A percentile compares a stretch with the other conserved stretches of the same genome.
Conservation (phyloP, 495 filamentous ascomycete species). For the Hypoxylon intermedium region DNA sequence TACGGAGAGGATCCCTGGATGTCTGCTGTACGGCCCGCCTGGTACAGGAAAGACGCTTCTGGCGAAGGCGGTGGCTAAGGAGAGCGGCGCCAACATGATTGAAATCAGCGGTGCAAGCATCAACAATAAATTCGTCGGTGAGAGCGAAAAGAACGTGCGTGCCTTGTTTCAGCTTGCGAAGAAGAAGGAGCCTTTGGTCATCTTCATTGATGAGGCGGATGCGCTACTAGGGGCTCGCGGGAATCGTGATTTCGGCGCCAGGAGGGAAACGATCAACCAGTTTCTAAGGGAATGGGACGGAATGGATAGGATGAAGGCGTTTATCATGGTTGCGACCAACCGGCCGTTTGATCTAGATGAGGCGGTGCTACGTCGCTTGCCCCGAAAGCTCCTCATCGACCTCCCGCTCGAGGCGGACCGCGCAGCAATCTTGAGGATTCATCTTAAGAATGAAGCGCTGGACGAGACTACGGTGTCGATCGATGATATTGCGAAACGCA, state of each 20-base stretch:
- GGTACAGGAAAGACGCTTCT: slow-evolving; percentile 96
- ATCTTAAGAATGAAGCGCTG: slow-evolving; percentile 78
- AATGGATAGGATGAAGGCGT: slow-evolving; percentile 82
- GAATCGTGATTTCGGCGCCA: slow-evolving; percentile 54
- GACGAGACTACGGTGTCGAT: slow-evolving; percentile 72
- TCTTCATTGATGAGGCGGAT: slow-evolving; percentile 98
- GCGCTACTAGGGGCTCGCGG: slow-evolving; percentile 82
- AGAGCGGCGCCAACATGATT: slow-evolving; percentile 83
- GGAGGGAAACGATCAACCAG: slow-evolving; percentile 92
- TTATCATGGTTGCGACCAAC: slow-evolving; percentile 99
- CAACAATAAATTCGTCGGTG: slow-evolving; percentile 95
- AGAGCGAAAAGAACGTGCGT: slow-evolving; percentile 95
- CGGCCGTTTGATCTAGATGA: slow-evolving; percentile 95
- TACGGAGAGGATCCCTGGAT: slow-evolving; percentile 86
- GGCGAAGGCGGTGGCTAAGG: slow-evolving; percentile 94
- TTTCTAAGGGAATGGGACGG: slow-evolving; percentile 99
- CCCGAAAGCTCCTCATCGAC: slow-evolving; percentile 84
- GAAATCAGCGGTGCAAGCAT: slow-evolving; percentile 70
- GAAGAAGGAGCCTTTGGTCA: slow-evolving; percentile 90
- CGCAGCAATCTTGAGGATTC: slow-evolving; percentile 79
- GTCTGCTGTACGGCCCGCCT: slow-evolving; percentile 91
- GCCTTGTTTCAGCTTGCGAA: slow-evolving; percentile 91
- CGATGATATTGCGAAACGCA: slow-evolving; percentile 71
- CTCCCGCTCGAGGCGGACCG: slow-evolving; percentile 81
- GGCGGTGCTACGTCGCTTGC: slow-evolving; percentile 84